Conservation (phyloP, 148 eudicot genomes). For the Dianthus caryophyllus region DNA sequence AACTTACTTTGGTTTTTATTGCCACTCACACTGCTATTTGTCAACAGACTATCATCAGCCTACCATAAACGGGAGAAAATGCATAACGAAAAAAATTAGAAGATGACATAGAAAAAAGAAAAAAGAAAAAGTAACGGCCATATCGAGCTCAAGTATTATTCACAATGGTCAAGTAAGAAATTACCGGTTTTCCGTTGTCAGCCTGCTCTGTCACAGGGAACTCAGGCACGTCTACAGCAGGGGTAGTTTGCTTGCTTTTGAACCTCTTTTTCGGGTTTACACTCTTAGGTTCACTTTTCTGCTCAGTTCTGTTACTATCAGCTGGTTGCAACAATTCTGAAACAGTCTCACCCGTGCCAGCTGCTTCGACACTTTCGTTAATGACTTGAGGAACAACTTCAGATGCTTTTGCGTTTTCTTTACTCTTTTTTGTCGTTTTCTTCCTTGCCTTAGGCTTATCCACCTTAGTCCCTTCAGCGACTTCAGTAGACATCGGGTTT, state of each 20-base stretch:
- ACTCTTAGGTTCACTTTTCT: background rate
- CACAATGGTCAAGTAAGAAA: background rate
- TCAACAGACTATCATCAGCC: slow-evolving; percentile 15
- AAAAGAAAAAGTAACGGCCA: background rate
- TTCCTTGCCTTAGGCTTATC: slow-evolving; percentile 16
- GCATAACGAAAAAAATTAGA: background rate
- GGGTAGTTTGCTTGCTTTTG: background rate
- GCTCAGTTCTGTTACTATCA: slow-evolving; percentile 6
- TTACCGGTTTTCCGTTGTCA: background rate
- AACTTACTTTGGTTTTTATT: background rate
- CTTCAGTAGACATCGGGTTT: slow-evolving; percentile 1
- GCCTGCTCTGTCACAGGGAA: slow-evolving; percentile 3
- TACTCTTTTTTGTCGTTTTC: slow-evolving; percentile 6
- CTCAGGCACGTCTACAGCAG: background rate
- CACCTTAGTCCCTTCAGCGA: slow-evolving; percentile 10
- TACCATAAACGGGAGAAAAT: background rate
- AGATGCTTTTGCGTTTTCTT: slow-evolving; percentile 1
- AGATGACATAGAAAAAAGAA: no score
- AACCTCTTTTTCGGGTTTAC: slow-evolving; percentile 7
- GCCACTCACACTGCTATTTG: no score
- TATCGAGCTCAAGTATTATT: background rate
- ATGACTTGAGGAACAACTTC: background rate
- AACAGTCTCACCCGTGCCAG: background rate
- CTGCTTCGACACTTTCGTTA: background rate
- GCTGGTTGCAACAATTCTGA: background rate